Evolutionary conservation across 805 yeast genomes (phyloP).

Genomic region (Lachancea nothofagi): DNA sequence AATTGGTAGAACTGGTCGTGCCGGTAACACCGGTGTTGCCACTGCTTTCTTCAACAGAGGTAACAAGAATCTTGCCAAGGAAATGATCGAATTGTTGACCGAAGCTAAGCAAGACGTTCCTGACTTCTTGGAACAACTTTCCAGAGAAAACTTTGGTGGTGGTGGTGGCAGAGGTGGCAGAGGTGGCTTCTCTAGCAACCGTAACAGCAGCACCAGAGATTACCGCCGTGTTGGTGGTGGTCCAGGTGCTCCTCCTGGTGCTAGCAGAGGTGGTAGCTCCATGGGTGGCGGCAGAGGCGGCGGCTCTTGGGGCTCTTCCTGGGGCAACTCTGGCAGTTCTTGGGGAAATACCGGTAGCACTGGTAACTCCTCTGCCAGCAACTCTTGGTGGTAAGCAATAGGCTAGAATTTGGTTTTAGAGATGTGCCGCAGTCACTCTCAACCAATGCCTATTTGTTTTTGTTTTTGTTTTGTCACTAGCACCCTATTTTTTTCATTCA

Average conservation of each 20-base stretch:
- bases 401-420: background rate
- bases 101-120: slow-evolving; percentile 99
- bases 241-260: slow-evolving; percentile 16
- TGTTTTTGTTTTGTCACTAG: background rate
- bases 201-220: slow-evolving; percentile 42
- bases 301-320: slow-evolving; percentile 21
- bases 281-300: slow-evolving; percentile 31
- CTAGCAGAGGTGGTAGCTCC: slow-evolving; percentile 34
- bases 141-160: slow-evolving; percentile 65
- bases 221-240: slow-evolving; percentile 40
- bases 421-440: background rate
- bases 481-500: slow-evolving; percentile 1
- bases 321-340: slow-evolving; percentile 13
- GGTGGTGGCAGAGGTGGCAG: slow-evolving; percentile 49
- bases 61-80: slow-evolving; percentile 84
- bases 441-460: background rate
- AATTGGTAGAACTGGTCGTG: slow-evolving; percentile 99
- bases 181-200: slow-evolving; percentile 39
- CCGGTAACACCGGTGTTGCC: slow-evolving; percentile 98
- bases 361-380: slow-evolving; percentile 35
- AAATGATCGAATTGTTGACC: slow-evolving; percentile 73
- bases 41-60: slow-evolving; percentile 97
- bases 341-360: slow-evolving; percentile 9
- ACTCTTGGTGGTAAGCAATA: slow-evolving; percentile 11
- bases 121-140: slow-evolving; percentile 69